Percentiles rank a stretch among this genome's conserved stretches.
Evolutionary conservation across 768 basidiomycete species (phyloP).

Genomic region (Leucocoprinus birnbaumii): DNA sequence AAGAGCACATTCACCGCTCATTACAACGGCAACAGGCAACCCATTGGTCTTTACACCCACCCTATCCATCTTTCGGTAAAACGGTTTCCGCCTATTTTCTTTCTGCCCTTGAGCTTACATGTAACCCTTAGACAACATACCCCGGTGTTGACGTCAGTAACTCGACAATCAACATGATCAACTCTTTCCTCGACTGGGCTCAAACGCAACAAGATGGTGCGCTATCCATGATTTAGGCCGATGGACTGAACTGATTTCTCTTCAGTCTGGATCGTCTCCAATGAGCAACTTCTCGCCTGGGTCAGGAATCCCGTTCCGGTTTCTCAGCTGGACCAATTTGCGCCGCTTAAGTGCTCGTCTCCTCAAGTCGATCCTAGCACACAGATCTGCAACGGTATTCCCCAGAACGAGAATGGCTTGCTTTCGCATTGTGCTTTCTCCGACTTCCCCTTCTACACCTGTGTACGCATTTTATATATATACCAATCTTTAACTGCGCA

Average conservation of each 20-base stretch:
- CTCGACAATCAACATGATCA: conserved; percentile 72
- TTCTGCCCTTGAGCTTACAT: neutral
- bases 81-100: conserved; percentile 13
- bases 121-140: conserved; percentile 39
- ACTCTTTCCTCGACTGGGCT: conserved; percentile 79
- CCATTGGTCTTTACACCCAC: conserved; percentile 80
- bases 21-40: conserved; percentile 73
- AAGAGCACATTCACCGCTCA: conserved; percentile 71
- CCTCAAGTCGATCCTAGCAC: conserved; percentile 51
- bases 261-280: conserved; percentile 72
- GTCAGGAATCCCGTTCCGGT: conserved; percentile 65
- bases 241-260: neutral
- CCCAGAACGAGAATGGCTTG: conserved; percentile 61
- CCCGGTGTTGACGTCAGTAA: conserved; percentile 52
- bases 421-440: conserved; percentile 59
- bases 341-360: conserved; percentile 58
- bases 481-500: neutral
- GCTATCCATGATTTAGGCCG: conserved; percentile 13
- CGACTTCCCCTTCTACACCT: conserved; percentile 80
- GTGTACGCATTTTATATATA: conserved; percentile 41
- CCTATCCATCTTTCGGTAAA: conserved; percentile 69
- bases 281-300: conserved; percentile 71
- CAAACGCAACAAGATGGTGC: conserved; percentile 64
- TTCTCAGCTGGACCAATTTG: conserved; percentile 51
- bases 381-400: conserved; percentile 78